phyloP scores from a whole-genome alignment of 495 filamentous ascomycete genomes.

The Cercophora scortea region DNA sequence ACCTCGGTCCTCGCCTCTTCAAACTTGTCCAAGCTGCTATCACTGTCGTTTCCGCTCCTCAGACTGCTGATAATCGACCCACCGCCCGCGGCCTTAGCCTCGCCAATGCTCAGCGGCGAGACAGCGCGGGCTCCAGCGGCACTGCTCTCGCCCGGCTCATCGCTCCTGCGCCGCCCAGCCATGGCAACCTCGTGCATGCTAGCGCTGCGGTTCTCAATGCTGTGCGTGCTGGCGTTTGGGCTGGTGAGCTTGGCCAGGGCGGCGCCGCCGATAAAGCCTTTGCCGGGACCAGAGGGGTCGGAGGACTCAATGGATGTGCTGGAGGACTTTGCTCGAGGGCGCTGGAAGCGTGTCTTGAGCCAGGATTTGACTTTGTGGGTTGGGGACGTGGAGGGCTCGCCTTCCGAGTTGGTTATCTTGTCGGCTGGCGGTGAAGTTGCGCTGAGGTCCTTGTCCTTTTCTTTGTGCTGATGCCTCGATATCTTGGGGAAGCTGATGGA shows the following conservation, averaged over 20 bases:
- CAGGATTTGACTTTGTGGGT: conserved; percentile 47
- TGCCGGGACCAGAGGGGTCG: conserved; percentile 1
- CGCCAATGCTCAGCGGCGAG: background rate
- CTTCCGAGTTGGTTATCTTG: conserved; percentile 4
- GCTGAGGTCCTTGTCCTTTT: background rate
- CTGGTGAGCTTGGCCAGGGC: conserved; percentile 29
- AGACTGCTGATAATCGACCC: conserved; percentile 8
- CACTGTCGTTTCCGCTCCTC: conserved; percentile 8
- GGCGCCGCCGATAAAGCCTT: conserved; percentile 41
- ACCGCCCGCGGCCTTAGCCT: background rate
- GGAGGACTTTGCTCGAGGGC: conserved; percentile 23
- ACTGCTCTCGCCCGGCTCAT: conserved; percentile 10
- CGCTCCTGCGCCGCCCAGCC: conserved; percentile 26
- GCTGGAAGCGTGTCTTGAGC: conserved; percentile 50
- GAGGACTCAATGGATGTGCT: background rate
- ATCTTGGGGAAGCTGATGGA: conserved; percentile 16
- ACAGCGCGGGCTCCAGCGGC: background rate
- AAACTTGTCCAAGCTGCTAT: conserved; percentile 12
- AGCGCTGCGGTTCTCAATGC: conserved; percentile 23
- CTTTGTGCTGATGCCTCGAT: conserved; percentile 4
- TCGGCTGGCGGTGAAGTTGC: background rate
- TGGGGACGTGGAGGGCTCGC: conserved; percentile 12
- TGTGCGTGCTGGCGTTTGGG: conserved; percentile 23
- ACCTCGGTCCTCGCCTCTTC: conserved; percentile 13
- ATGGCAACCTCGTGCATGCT: conserved; percentile 45